Base-by-base conservation (phyloP, 179 eudicot species). In the Spergularia azorica region DNA sequence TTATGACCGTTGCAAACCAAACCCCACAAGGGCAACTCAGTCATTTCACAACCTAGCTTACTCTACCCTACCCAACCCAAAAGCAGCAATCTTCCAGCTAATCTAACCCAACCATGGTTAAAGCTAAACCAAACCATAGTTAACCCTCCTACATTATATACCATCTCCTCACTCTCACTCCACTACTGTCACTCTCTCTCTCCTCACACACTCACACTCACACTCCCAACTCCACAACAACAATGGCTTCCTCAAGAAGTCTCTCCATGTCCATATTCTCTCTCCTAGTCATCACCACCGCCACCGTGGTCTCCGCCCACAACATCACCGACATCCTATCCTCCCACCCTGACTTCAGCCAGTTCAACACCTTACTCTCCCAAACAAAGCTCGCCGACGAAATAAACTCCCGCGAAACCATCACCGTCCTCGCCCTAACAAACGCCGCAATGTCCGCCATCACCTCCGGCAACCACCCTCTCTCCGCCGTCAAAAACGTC, bases 371-470 rank as follows among this genome's bases (percentile, higher is more conserved):
- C 64, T 86, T 83, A 79, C 89, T 95, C 46, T 32, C 93, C 46
- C 87, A 81, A 57, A 95, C 98, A 0, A 89, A 84, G 39, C 97
- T 91, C 81, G 88, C 83, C 76, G 94, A 90, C 74, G 97, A 95
- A 15, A 95, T 95, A 88, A 92, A 95, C 89, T 77, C 83, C 55
- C 92, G 90, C 39, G 67, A 79, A 17, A 89, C 98, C 4, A 82
- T 93, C 74, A 95, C 98, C 46, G 92, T 92, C 84, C 87, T 91
- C 10, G 96, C 73, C 6, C 67, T 95, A 36, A 55, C 58, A 62
- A 89, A 95, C 82, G 82, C 76, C 52, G 93, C 89, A 52, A 78
- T 95, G 81, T 68, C 90, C 1, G 0, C 90, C 2, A 72, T 89
- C 71, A 75, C 87, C 39, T 68, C 82, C 52, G 80, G 80, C 58